Evolutionary conservation across 345 rosid species (phyloP), one percentile per base, ranked within the genome.

Genomic region (Aquilaria sinensis): DNA sequence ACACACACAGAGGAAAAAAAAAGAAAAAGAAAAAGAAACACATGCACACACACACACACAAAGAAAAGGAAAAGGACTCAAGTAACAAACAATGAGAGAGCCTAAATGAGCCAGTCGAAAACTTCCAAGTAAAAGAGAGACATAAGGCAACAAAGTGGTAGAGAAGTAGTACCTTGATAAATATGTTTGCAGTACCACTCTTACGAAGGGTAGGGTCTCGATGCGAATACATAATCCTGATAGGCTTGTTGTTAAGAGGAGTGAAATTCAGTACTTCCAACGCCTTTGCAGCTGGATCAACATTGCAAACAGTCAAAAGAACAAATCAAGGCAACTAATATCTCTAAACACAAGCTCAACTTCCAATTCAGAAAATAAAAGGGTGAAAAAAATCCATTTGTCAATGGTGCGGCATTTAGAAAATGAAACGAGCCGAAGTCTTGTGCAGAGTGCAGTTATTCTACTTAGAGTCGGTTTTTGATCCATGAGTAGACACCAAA

Each of bases 161-260:
- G 15, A 33, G 49, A 14, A 9, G 30, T 3, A n/a, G 31, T 84
- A 87, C 94, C 88, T 94, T 90, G 61, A 90, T 94, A 73, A 88
- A 94, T 61, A 90, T 94, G 56, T 94, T 94, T n/a, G 83, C 97
- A 68, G 89, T 67, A 51, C 99, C 97, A 77, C 95, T 90, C 72
- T 80, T 94, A 52, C 95, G 94, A 56, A 82, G 71, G 77, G 86
- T 86, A 31, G 97, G 97, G 67, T 94, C 96, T 52, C 97, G 88
- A 65, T 85, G 97, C 31, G 99, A 93, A 73, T 86, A 88, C 97
- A 90, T 88, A 59, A 93, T 74, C 33, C 97, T 80, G 31, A 93
- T 86, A 46, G 89, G 73, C 73, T 71, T 86, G 60, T 80, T 86
- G 69, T 86, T 90, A 6, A 90, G 70, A 31, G 82, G 76, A 66